Evolutionary conservation across 768 basidiomycete genomes (phyloP).

Genomic region (Phaffia tasmanica): DNA sequence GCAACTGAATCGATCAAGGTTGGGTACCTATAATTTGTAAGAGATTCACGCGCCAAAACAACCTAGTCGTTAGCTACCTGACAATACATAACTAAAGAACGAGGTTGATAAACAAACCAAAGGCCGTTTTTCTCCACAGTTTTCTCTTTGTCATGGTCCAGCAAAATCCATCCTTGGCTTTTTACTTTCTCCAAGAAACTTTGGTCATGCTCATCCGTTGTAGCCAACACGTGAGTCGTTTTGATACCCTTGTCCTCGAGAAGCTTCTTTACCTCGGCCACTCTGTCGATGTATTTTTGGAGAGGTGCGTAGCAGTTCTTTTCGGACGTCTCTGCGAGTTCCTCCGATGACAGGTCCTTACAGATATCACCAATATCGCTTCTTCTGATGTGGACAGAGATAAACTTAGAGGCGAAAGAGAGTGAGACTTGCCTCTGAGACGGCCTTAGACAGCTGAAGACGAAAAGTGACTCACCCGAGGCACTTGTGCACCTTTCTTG

Average conservation of each 20-base stretch:
- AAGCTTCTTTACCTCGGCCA: constrained; percentile 20
- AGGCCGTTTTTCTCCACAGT: constrained; percentile 27
- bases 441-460: no score
- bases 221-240: constrained; percentile 20
- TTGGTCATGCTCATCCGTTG: constrained; percentile 28
- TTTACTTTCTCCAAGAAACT: constrained; percentile 23
- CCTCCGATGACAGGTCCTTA: constrained; percentile 19
- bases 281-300: constrained; percentile 16
- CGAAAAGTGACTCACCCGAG: constrained; percentile 6
- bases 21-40: constrained; percentile 19
- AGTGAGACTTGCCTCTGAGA: no score
- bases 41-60: not conserved
- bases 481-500: constrained; percentile 17
- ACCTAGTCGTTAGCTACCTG: no score
- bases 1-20: constrained; percentile 27
- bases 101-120: constrained; percentile 16
- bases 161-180: constrained; percentile 24
- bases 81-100: not conserved
- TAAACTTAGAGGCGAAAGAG: constrained; percentile 12
- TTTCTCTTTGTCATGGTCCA: constrained; percentile 26
- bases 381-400: constrained; percentile 26
- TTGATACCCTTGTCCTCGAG: constrained; percentile 11
- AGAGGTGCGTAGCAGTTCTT: constrained; percentile 27
- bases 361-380: constrained; percentile 24
- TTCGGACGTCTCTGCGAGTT: constrained; percentile 20